Base-by-base conservation (phyloP, 2,329 filamentous ascomycete species). In the Fusarium sp. region DNA sequence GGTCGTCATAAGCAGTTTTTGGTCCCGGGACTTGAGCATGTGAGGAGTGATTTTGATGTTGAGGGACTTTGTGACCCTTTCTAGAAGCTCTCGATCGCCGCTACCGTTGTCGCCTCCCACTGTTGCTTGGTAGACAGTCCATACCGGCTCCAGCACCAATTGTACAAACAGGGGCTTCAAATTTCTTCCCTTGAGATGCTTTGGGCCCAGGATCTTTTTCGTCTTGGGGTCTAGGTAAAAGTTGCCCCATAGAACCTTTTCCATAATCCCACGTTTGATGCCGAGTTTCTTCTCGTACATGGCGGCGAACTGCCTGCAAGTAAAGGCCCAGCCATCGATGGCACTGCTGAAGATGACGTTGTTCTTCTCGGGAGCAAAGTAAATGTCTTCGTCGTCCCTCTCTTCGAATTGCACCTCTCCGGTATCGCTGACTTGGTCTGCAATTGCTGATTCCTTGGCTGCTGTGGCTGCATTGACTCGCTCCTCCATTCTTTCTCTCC, bases 321-420 rank as follows among this genome's bases (percentile, higher is more conserved):
- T 99, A 71, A 99, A 99, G 3, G 95, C 95, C 95, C 95, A 99
- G n/a, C 95, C 95, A 72, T 99, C 95, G 53, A 97, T 90, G 57
- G 95, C 95, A 73, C 94, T 98, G 79, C 92, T 93, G 75, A 99
- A 99, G 63, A 99, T 98, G 75, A 99, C 95, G 72, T 99, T 99
- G 76, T 97, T 97, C 77, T 94, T 96, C 73, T 99, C 95, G 0
- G 95, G 95, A 1, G 95, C 92, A 77, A 99, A 99, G 75, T 99
- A 99, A 23, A 99, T 88, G 74, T 97, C 93, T 74, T 98, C 93
- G 71, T 99, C 95, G 70, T 97, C 93, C 67, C 88, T 88, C 73
- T 98, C 95, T 74, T 97, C 89, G 68, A 92, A 99, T 53, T 88
- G 84, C 6, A 86, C 73, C 14, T 88, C 87, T 4, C 85, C 84